These are phyloP conservation scores for Mayamaea pseudoterrestris DNA, from an alignment of 108 stramenopile species.

Conservation along the genomic window DNA sequence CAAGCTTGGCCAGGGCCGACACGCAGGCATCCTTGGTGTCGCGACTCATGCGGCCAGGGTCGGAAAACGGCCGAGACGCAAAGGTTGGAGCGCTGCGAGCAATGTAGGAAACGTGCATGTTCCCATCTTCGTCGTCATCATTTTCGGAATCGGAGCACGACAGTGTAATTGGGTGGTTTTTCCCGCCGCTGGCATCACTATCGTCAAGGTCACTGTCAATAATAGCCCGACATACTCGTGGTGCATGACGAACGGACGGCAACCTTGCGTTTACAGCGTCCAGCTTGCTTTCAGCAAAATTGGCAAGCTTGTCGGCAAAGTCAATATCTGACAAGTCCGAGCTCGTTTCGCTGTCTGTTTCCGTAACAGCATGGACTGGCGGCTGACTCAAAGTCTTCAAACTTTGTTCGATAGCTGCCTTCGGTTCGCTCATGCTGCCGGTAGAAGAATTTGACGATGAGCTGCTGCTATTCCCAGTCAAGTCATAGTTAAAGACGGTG, in stretches of 20 bases:
- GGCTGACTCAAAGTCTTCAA: neutral
- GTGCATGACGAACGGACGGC: slow-evolving; percentile 17
- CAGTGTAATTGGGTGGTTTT: neutral
- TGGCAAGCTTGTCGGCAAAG: neutral
- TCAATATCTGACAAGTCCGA: neutral
- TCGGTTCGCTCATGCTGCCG: neutral
- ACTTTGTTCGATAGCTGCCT: neutral
- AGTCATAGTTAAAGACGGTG: too few relatives aligned
- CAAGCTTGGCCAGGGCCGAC: slow-evolving; percentile 20
- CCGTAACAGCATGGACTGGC: neutral
- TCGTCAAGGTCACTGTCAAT: too few relatives aligned
- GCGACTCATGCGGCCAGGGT: slow-evolving; percentile 37
- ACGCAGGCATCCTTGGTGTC: slow-evolving; percentile 28
- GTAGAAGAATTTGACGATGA: too few relatives aligned
- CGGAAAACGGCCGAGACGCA: slow-evolving; percentile 1
- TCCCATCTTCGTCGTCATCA: slow-evolving; percentile 12
- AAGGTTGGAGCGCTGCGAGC: neutral
- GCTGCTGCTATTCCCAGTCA: too few relatives aligned
- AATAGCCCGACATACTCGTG: slow-evolving; percentile 20
- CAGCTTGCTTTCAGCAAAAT: neutral
- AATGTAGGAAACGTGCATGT: slow-evolving; percentile 31
- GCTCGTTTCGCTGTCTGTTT: too few relatives aligned
- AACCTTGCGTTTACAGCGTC: slow-evolving; percentile 9
- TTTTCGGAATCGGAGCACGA: slow-evolving; percentile 22
- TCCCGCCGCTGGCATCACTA: neutral